Conservation (phyloP, 768 basidiomycete species). For the Rhodosporidiobolus sp. region DNA sequence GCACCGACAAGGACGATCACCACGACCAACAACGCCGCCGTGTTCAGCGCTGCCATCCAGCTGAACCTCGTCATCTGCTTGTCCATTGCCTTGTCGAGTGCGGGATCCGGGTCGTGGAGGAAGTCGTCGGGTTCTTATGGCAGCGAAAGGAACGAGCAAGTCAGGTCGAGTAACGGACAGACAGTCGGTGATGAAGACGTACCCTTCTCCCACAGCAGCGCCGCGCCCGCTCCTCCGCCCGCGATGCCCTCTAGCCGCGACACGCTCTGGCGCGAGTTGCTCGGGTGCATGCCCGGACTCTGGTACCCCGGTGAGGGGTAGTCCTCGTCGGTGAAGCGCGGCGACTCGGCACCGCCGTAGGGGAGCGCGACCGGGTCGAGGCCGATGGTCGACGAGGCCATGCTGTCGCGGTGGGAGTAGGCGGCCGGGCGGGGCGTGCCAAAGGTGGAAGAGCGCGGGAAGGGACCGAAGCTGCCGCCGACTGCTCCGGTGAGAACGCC, state of each 20-base stretch:
- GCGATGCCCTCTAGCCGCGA: conserved; percentile 25
- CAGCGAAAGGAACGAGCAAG: no score
- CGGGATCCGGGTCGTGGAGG: conserved; percentile 45
- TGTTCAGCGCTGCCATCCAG: conserved; percentile 75
- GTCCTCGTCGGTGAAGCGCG: conserved; percentile 20
- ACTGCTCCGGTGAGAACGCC: conserved; percentile 34
- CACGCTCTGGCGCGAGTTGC: conserved; percentile 26
- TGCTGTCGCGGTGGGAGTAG: conserved; percentile 33
- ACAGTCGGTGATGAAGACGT: no score
- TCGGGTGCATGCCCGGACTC: conserved; percentile 3
- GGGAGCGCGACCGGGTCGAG: conserved; percentile 23
- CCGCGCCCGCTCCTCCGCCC: conserved; percentile 9
- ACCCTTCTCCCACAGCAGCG: conserved; percentile 43
- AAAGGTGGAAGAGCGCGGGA: conserved; percentile 39
- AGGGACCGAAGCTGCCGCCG: conserved; percentile 36
- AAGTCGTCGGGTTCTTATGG: conserved; percentile 44
- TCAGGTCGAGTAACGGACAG: no score
- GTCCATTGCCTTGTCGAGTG: conserved; percentile 52
- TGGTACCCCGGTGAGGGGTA: not conserved
- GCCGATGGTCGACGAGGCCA: conserved; percentile 36
- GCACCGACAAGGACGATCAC: conserved; percentile 63
- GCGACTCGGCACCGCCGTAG: conserved; percentile 18
- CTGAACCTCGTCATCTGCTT: conserved; percentile 70
- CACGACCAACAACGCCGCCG: conserved; percentile 67
- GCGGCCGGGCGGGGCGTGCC: conserved; percentile 19